phyloP scores from a whole-genome alignment of 768 basidiomycete species.

The Mycena pura region DNA sequence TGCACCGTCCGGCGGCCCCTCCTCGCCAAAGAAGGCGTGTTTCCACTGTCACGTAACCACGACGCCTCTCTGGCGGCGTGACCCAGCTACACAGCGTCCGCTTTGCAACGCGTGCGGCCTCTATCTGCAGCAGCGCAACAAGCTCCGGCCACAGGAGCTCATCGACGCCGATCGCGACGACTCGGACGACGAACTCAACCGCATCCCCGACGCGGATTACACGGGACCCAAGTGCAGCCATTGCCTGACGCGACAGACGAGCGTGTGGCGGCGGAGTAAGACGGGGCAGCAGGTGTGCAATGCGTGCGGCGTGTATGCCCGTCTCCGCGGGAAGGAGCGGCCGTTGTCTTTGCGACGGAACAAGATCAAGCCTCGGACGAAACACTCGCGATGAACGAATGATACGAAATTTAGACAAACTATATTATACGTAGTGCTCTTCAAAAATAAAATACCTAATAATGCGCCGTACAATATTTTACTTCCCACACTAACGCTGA shows the following conservation, averaged over 20 bases:
- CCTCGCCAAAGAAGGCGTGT: constrained; percentile 9
- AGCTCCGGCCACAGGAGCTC: constrained; percentile 23
- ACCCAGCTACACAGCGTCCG: constrained; percentile 12
- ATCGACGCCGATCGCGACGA: constrained; percentile 22
- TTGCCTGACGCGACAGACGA: constrained; percentile 19
- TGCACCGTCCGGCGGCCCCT: background rate
- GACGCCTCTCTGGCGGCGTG: constrained; percentile 24
- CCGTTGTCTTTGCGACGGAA: constrained; percentile 16
- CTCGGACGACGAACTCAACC: constrained; percentile 10
- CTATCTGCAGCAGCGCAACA: constrained; percentile 24
- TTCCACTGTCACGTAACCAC: constrained; percentile 22
- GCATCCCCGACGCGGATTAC: constrained; percentile 19
- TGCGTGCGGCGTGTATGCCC: constrained; percentile 18
- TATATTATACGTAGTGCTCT: too few species aligned
- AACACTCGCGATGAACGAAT: constrained; percentile 27
- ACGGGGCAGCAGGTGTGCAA: constrained; percentile 20
- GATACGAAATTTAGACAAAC: too few species aligned
- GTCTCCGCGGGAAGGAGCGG: constrained; percentile 20
- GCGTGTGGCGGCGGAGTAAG: constrained; percentile 23
- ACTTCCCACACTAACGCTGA: too few species aligned
- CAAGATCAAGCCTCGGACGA: constrained; percentile 18
- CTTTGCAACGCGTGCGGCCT: constrained; percentile 24
- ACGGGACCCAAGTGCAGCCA: constrained; percentile 21
- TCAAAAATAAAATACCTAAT: too few species aligned
- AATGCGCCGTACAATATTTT: too few species aligned